Base-by-base conservation (phyloP, 2,329 filamentous ascomycete genomes). In the Fusarium sp. region DNA sequence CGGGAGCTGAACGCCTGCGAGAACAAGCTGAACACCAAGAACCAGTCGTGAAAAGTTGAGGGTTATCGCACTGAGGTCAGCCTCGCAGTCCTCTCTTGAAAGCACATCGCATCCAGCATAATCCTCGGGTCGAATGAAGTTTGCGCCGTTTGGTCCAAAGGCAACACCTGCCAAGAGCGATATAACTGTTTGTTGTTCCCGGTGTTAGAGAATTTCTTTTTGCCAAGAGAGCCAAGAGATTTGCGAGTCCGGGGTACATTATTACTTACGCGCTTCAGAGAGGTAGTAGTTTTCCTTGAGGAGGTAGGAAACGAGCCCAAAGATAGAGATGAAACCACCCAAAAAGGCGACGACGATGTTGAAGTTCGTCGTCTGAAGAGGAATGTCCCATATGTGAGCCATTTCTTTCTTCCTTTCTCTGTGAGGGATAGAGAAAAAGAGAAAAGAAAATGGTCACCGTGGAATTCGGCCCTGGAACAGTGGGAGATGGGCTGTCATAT, bases 281-380 rank as follows among this genome's bases (percentile, higher is more conserved):
- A 97, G 85, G 77, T 97, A 97, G 76, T 92, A 95, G 60, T 89
- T 91, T 81, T 97, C 94, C 77, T 97, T 97, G 76, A 92, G 85
- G 18, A 97, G 85, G 76, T 94, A 97, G 1, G 93, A 97, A 1
- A 97, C 93, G 42, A 97, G 82, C 5, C 93, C 94, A 75, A 97
- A 97, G n/a, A 97, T 72, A 0, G 92, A 93, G 65, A 97, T 89
- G 81, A 97, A 97, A 3, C 92, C 94, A 15, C 94, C 94, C 13
- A 97, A 80, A 9, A 92, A 87, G 54, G 92, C 90, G 76, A 92
- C 89, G 56, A 94, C 87, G 69, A 96, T 91, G 80, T 97, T 97
- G 84, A 97, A 97, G 77, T 94, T 91, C 67, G 86, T 89, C 34
- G 91, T 74, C 8, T 85, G 85, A 42, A 94, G 82, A 20, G 78